Percentiles rank a stretch among this genome's conserved stretches.
Evolutionary conservation across 2,329 filamentous ascomycete species (phyloP).

Genomic region (Pseudogymnoascus destructans): DNA sequence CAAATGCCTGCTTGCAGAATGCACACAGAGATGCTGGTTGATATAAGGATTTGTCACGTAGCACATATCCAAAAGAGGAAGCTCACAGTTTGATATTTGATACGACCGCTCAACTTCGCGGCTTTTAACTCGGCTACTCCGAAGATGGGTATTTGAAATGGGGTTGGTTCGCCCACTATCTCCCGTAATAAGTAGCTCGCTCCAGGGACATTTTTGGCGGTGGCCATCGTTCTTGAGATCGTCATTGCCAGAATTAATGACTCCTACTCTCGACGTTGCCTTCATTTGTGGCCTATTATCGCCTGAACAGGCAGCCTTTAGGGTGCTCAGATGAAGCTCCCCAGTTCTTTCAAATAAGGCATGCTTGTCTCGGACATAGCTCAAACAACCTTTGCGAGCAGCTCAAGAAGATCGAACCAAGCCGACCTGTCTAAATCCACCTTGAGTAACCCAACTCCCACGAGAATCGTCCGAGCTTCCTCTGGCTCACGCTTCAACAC

Average conservation of each 20-base stretch:
- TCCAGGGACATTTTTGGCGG: not conserved
- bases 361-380: not conserved
- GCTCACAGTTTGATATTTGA: not conserved
- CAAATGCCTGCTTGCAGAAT: not conserved
- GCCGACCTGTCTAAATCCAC: slow-evolving; percentile 34
- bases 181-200: not conserved
- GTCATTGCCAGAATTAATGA: not conserved
- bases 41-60: not conserved
- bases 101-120: not conserved
- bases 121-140: not conserved
- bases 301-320: not conserved
- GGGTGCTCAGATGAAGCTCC: not conserved
- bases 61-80: not conserved
- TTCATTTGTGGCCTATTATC: not conserved
- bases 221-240: not conserved
- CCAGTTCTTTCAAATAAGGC: not conserved
- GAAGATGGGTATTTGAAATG: not conserved
- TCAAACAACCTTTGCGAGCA: slow-evolving; percentile 40
- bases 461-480: slow-evolving; percentile 45
- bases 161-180: not conserved
- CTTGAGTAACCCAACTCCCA: slow-evolving; percentile 46
- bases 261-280: not conserved
- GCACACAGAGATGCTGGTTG: not conserved
- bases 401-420: slow-evolving; percentile 53
- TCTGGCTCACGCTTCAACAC: slow-evolving; percentile 59